Conservation (phyloP, 2,329 filamentous ascomycete genomes). For the Colletotrichum horii region DNA sequence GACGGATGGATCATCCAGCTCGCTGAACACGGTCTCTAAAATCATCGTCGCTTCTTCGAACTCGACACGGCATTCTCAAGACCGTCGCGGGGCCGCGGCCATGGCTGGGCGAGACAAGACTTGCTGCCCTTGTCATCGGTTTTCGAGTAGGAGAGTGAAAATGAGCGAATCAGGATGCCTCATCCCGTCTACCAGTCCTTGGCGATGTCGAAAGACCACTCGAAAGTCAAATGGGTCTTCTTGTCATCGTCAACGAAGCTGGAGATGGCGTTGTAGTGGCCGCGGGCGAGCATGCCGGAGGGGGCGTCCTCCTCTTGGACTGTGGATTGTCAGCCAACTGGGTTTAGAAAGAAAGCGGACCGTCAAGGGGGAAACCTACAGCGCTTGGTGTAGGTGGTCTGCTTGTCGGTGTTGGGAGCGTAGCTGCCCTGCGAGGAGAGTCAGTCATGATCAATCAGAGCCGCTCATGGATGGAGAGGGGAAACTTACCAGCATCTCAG, state of each 20-base stretch:
- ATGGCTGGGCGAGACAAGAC: background rate
- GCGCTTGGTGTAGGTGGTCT: conserved; percentile 85
- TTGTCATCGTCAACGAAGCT: conserved; percentile 97
- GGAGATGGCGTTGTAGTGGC: conserved; percentile 87
- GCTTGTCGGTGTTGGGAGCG: conserved; percentile 88
- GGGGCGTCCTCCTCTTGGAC: conserved; percentile 93
- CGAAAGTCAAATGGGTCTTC: conserved; percentile 86
- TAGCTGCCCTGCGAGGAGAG: conserved; percentile 74
- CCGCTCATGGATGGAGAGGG: too few relatives aligned
- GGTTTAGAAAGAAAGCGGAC: background rate
- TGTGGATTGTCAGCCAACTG: conserved; percentile 39
- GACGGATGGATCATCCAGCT: background rate
- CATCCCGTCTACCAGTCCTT: conserved; percentile 80
- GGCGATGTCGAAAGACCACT: conserved; percentile 95
- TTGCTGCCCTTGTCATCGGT: background rate
- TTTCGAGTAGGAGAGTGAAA: background rate
- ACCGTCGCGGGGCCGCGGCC: background rate
- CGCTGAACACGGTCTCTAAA: background rate
- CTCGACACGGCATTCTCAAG: background rate
- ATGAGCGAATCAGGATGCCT: background rate
- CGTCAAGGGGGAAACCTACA: conserved; percentile 65
- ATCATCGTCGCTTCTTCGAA: background rate
- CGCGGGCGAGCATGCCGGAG: conserved; percentile 86
- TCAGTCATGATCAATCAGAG: conserved; percentile 28
- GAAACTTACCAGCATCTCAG: conserved; percentile 91